Percentiles rank a stretch among this genome's conserved stretches.
phyloP scores from a whole-genome alignment of 805 yeast species.

The Candida berthetii region DNA sequence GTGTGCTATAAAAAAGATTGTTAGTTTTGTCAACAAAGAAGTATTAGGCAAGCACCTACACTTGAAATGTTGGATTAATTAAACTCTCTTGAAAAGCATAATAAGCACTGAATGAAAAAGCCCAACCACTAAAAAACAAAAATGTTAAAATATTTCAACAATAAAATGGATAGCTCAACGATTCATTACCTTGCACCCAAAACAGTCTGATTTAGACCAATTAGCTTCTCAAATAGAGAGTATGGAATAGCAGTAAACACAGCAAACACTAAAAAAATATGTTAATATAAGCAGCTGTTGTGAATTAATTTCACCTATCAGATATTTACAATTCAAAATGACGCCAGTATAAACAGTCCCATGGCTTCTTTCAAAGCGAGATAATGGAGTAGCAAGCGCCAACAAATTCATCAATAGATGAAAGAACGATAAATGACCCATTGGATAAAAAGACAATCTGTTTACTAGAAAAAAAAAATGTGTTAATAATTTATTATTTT shows the following conservation, averaged over 20 bases:
- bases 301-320: too few relatives aligned
- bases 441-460: constrained; percentile 55
- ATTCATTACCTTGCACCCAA: constrained; percentile 44
- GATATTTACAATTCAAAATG: constrained; percentile 50
- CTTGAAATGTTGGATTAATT: constrained; percentile 32
- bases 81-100: constrained; percentile 43
- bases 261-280: constrained; percentile 37
- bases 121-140: constrained; percentile 46
- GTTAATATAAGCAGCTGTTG: not conserved
- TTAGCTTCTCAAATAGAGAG: constrained; percentile 39
- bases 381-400: constrained; percentile 52
- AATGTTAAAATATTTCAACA: not conserved
- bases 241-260: constrained; percentile 62
- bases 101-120: constrained; percentile 60
- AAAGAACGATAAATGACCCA: constrained; percentile 55
- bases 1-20: constrained; percentile 18
- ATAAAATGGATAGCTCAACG: not conserved
- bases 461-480: constrained; percentile 12
- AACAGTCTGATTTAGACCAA: constrained; percentile 39
- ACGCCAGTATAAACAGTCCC: constrained; percentile 88
- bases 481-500: too few relatives aligned
- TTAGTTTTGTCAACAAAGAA: not conserved
- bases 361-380: constrained; percentile 60
- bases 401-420: constrained; percentile 58
- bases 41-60: constrained; percentile 7